Conservation (phyloP, 1,284 basidiomycete genomes). For the Ganoderma meredithae region DNA sequence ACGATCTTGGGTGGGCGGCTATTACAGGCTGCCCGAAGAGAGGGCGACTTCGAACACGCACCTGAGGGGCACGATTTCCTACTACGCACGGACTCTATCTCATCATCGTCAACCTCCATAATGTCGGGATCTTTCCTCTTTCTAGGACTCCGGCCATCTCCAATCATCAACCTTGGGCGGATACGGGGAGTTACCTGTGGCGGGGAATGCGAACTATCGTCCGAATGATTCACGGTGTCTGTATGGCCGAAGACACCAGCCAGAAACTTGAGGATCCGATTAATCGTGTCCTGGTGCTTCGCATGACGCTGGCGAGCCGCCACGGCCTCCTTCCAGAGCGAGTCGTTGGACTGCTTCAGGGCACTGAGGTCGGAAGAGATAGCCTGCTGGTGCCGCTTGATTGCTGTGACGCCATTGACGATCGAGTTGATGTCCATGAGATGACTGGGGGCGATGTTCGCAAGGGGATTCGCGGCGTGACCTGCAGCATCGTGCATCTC, state of each 20-base stretch:
- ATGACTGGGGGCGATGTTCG: slow-evolving; percentile 52
- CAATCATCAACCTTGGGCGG: slow-evolving; percentile 71
- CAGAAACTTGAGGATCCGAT: slow-evolving; percentile 93
- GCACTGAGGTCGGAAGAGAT: slow-evolving; percentile 91
- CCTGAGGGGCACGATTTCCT: slow-evolving; percentile 28
- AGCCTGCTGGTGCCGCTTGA: slow-evolving; percentile 91
- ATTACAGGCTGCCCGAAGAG: slow-evolving; percentile 6
- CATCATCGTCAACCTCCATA: slow-evolving; percentile 50
- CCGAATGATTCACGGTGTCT: slow-evolving; percentile 50
- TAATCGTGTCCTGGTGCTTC: slow-evolving; percentile 97
- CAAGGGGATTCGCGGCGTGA: slow-evolving; percentile 26
- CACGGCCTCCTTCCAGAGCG: slow-evolving; percentile 93
- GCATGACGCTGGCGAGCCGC: slow-evolving; percentile 83
- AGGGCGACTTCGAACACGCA: slow-evolving; percentile 19
- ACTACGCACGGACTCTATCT: slow-evolving; percentile 32
- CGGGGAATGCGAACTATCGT: slow-evolving; percentile 47
- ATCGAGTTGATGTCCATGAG: slow-evolving; percentile 80
- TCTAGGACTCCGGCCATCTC: slow-evolving; percentile 49
- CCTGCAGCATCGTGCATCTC: slow-evolving; percentile 38
- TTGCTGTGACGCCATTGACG: slow-evolving; percentile 84
- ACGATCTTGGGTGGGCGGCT: slow-evolving; percentile 34
- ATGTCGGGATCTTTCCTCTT: slow-evolving; percentile 48
- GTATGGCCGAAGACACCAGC: slow-evolving; percentile 89
- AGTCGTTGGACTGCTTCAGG: slow-evolving; percentile 87
- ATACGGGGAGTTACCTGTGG: slow-evolving; percentile 58